Evolutionary conservation across 2,329 filamentous ascomycete genomes (phyloP), one percentile per base, ranked within the genome.

Genomic region (Saccharata proteae): DNA sequence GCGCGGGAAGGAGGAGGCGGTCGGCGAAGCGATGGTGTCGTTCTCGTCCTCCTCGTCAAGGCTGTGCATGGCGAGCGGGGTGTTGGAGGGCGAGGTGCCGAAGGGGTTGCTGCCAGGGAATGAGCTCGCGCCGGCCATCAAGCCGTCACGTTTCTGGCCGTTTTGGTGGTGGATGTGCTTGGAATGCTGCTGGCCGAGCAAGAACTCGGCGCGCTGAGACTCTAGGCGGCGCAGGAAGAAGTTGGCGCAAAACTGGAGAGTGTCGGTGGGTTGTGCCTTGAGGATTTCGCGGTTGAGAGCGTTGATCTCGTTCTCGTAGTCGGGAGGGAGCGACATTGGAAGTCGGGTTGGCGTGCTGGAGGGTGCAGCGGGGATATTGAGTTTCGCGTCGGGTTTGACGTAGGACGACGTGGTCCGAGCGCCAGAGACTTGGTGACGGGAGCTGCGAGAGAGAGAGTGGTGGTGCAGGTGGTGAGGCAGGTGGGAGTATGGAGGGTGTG

Each of bases 51-150:
- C 84, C 58, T 92, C 84, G 37, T 69, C 63, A 36, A 88, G 75
- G 39, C 81, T 72, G 40, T 68, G 69, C 57, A 71, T 71, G 44
- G 54, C 53, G 37, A 55, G 40, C 46, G 50, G 54, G 45, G 59
- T 64, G 40, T 64, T 59, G 40, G 59, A 61, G 43, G 54, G 52
- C 28, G 51, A 47, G 25, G 51, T 52, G 34, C 29, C 32, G 46
- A 86, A 86, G 20, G 81, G 82, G 57, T 86, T 90, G 56, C 64
- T 66, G 55, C 81, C 84, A 36, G 79, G 80, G 58, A 92, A 90
- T 47, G 65, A 74, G 48, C 70, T 76, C 54, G 76, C 74, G 13
- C 24, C 27, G 43, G 83, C 76, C 80, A 86, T 85, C 43, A 43
- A 55, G 49, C 51, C 49, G 48, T 51, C 54, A 38, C 53, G 48